Evolutionary conservation across 2,329 filamentous ascomycete genomes (phyloP).

Genomic region (Gliomastix tumulicola): DNA sequence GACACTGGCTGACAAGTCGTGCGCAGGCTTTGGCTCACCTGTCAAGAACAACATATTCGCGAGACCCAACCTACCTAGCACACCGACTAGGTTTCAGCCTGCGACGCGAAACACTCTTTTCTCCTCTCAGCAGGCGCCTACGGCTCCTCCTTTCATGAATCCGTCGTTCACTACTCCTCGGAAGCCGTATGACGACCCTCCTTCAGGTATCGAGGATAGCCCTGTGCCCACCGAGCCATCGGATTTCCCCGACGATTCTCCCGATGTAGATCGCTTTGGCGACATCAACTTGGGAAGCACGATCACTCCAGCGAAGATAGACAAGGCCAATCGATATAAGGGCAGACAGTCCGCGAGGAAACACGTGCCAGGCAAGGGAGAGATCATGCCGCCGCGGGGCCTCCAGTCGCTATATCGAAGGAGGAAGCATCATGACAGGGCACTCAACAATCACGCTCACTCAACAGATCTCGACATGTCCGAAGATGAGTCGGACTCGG

Average conservation of each 20-base stretch:
- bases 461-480: too few relatives aligned
- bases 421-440: too few relatives aligned
- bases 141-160: slow-evolving; percentile 51
- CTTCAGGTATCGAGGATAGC: slow-evolving; percentile 52
- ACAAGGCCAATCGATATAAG: slow-evolving; percentile 38
- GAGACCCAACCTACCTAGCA: slow-evolving; percentile 22
- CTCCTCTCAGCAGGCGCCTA: slow-evolving; percentile 29
- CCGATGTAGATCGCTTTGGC: slow-evolving; percentile 39
- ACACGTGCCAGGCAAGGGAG: slow-evolving; percentile 52
- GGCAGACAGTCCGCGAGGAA: slow-evolving; percentile 28
- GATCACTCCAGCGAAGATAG: slow-evolving; percentile 37
- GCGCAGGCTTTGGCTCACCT: slow-evolving; percentile 28
- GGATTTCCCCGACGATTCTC: slow-evolving; percentile 43
- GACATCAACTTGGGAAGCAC: slow-evolving; percentile 33
- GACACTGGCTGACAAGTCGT: slow-evolving; percentile 12
- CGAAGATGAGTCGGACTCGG: slow-evolving; percentile 40
- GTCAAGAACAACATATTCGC: slow-evolving; percentile 18
- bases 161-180: slow-evolving; percentile 59
- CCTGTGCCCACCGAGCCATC: slow-evolving; percentile 52
- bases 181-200: slow-evolving; percentile 49
- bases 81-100: slow-evolving; percentile 32
- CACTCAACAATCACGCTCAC: too few relatives aligned
- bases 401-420: too few relatives aligned
- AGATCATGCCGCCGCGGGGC: slow-evolving; percentile 45
- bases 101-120: slow-evolving; percentile 27